phyloP scores from a whole-genome alignment of 2,329 filamentous ascomycete genomes.

The Coniella vitis region DNA sequence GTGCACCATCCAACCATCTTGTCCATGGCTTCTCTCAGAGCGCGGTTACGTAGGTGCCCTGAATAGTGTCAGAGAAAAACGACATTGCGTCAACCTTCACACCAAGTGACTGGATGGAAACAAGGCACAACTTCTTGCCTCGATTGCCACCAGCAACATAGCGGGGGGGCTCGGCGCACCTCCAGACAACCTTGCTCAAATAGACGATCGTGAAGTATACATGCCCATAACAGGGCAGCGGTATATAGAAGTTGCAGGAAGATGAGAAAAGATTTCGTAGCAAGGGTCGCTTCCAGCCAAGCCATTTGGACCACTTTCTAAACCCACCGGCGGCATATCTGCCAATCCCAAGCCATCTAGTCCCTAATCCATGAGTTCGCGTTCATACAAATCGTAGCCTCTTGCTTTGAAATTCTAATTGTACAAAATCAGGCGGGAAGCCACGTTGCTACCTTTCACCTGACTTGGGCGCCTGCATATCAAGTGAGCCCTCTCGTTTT shows the following conservation, averaged over 20 bases:
- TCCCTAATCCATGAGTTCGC: conserved; percentile 6
- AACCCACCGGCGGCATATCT: not conserved
- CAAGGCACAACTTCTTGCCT: no score
- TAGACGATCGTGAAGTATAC: conserved; percentile 5
- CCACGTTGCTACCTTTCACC: conserved; percentile 25
- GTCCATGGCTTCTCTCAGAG: no score
- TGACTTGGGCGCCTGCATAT: conserved; percentile 43
- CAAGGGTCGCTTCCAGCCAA: not conserved
- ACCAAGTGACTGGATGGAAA: no score
- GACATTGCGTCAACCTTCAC: no score
- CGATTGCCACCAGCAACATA: no score
- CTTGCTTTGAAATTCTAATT: not conserved
- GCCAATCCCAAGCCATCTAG: conserved; percentile 1
- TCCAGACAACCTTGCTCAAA: no score
- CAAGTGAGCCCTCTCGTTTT: conserved; percentile 31
- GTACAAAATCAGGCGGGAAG: conserved; percentile 6
- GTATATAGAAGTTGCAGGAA: not conserved
- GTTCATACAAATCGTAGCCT: conserved; percentile 9
- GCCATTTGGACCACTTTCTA: not conserved
- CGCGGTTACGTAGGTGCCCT: no score
- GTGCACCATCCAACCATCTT: no score
- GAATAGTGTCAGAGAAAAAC: no score
- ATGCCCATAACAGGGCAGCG: not conserved
- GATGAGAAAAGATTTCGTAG: not conserved
- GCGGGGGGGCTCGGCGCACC: no score